phyloP scores from a whole-genome alignment of 2,329 filamentous ascomycete species.

The Zelopaecilomyces penicillatus region DNA sequence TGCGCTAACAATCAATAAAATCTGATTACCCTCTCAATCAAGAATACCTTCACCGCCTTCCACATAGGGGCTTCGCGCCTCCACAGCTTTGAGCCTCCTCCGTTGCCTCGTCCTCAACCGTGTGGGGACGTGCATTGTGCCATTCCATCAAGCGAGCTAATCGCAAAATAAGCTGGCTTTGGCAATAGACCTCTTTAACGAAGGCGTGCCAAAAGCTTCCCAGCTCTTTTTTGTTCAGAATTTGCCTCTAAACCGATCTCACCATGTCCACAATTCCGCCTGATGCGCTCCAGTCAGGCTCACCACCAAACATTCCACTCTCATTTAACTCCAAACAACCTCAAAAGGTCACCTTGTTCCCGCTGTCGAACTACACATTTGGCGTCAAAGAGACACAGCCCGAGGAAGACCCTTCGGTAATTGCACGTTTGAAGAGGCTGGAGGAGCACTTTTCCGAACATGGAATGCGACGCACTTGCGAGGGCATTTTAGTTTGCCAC shows the following conservation, averaged over 20 bases:
- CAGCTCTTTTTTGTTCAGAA: too few species aligned
- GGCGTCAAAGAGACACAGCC: conserved; percentile 97
- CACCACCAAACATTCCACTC: conserved; percentile 70
- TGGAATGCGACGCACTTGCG: conserved; percentile 95
- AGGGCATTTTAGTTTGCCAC: conserved; percentile 94
- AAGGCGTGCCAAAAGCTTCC: too few species aligned
- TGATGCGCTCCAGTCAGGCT: conserved; percentile 65
- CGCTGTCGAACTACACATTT: conserved; percentile 97
- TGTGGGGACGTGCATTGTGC: too few species aligned
- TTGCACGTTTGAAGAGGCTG: conserved; percentile 85
- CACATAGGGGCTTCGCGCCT: too few species aligned
- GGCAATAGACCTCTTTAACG: too few species aligned
- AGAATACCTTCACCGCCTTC: too few species aligned
- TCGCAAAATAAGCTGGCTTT: too few species aligned
- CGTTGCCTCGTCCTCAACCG: too few species aligned
- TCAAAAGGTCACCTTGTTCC: conserved; percentile 81
- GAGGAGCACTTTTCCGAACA: conserved; percentile 88
- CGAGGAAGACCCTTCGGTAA: conserved; percentile 92
- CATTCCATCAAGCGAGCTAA: too few species aligned
- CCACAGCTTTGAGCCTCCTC: too few species aligned
- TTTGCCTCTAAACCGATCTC: not conserved
- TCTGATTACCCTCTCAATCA: too few species aligned
- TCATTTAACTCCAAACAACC: conserved; percentile 87
- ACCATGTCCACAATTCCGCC: conserved; percentile 79
- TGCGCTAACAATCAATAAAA: too few species aligned